Evolutionary conservation across 208 protist genomes (phyloP).

Genomic region (Trypanosomatidae sp.): DNA sequence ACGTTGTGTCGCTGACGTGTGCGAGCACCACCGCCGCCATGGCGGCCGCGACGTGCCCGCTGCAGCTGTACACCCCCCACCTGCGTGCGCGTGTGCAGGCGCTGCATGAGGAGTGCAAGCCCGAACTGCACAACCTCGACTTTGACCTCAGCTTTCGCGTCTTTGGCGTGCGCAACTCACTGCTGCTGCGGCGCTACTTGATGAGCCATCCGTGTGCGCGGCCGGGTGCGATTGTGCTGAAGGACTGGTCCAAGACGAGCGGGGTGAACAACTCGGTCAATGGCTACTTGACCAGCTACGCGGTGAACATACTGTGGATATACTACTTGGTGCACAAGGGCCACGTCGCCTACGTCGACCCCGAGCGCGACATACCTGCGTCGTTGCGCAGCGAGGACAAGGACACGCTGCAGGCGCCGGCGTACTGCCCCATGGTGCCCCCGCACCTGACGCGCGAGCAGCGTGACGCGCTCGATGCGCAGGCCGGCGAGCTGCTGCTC

Average conservation of each 20-base stretch:
- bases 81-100: constrained; percentile 56
- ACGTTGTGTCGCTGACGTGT: constrained; percentile 51
- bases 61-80: constrained; percentile 21
- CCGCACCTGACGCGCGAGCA: constrained; percentile 9
- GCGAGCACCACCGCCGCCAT: constrained; percentile 56
- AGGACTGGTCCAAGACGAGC: constrained; percentile 85
- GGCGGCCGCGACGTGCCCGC: constrained; percentile 27
- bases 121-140: constrained; percentile 78
- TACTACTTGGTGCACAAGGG: constrained; percentile 81
- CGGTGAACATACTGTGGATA: constrained; percentile 87
- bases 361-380: constrained; percentile 40
- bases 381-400: constrained; percentile 22
- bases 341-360: constrained; percentile 67
- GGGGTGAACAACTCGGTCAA: constrained; percentile 85
- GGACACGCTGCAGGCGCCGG: constrained; percentile 13
- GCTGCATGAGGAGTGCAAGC: constrained; percentile 69
- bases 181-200: constrained; percentile 70
- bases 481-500: constrained; percentile 66
- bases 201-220: constrained; percentile 66
- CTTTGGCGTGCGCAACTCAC: constrained; percentile 86
- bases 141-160: constrained; percentile 83
- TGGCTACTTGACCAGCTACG: constrained; percentile 85
- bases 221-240: constrained; percentile 74
- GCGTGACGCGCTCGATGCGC: constrained; percentile 12
- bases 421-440: constrained; percentile 50